Base-by-base conservation (phyloP, 2,329 filamentous ascomycete species). In the Bipolaris zeicola region DNA sequence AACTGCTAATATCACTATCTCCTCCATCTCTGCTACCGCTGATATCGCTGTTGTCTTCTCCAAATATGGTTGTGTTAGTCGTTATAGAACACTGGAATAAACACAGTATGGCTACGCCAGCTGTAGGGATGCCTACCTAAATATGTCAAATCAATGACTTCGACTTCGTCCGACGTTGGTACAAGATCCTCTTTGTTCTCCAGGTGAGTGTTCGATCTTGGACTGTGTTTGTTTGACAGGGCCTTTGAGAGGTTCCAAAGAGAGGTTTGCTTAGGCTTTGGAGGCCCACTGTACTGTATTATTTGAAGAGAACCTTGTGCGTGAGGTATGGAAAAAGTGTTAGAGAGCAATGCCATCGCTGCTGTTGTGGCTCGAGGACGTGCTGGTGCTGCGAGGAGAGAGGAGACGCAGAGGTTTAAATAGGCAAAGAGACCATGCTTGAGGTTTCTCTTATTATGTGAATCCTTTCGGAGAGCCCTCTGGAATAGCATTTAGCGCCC, bases 41-140 rank as follows among this genome's bases (percentile, higher is more conserved):
- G 22, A 59, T 51, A 34, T 62, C 28, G 53, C 38, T 43, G 44
- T 45, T 52, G 34, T n/a, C 43, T 57, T 62, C 48, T 52, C 42
- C 28, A 45, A 16, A 45, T 62, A 22, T 36, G 44, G 57, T 36
- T 39, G 18, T 51, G 34, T 58, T 61, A 63, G 43, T 62, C 26
- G 37, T 55, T 14, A 51, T 39, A 55, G 16, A 52, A 52, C 43
- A 26, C 38, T 22, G 16, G 50, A 53, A 26, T 47, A 45, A 38
- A 10, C 24, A 43, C 5, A 42, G 24, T 48, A 52, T 51, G 11
- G 38, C 43, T 52, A 44, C 34, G 50, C 49, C 34, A 14, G 55
- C 46, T 60, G 33, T 54, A 55, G 52, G 34, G 39, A 51, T 55
- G 18, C 58, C 31, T 57, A 63, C 58, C 50, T 52, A 55, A 60